Conservation (phyloP, 208 protist species). For the Spongospora subterranea region DNA sequence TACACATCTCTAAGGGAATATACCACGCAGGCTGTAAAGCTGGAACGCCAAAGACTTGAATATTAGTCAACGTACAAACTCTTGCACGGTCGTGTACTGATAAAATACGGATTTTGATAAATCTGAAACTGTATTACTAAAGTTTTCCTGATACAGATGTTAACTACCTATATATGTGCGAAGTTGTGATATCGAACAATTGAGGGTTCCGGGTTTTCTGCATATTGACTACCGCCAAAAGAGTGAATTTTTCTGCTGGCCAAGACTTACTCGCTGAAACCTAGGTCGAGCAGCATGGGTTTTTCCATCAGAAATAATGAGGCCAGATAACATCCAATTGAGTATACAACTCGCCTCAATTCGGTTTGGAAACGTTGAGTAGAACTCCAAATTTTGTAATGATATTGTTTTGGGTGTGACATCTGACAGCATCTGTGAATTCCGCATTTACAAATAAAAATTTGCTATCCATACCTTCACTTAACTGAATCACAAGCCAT, state of each 20-base stretch:
- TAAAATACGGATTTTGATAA: neutral
- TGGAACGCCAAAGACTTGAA: neutral
- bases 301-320: neutral
- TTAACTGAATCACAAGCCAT: neutral
- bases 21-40: neutral
- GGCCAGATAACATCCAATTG: neutral
- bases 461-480: neutral
- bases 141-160: neutral
- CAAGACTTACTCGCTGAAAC: neutral
- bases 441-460: neutral
- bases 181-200: neutral
- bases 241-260: neutral
- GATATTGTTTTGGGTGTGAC: neutral
- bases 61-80: neutral
- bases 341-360: no score
- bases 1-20: neutral
- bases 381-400: neutral
- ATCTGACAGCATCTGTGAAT: neutral
- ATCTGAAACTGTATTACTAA: neutral
- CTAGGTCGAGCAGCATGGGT: neutral
- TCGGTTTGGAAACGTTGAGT: neutral
- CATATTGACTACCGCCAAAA: neutral
- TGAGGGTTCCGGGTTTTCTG: neutral
- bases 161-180: neutral
- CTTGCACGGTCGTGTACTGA: neutral